These are phyloP conservation scores for Didymella pomorum DNA, from an alignment of 2,329 filamentous ascomycete genomes.

Conservation along the genomic window DNA sequence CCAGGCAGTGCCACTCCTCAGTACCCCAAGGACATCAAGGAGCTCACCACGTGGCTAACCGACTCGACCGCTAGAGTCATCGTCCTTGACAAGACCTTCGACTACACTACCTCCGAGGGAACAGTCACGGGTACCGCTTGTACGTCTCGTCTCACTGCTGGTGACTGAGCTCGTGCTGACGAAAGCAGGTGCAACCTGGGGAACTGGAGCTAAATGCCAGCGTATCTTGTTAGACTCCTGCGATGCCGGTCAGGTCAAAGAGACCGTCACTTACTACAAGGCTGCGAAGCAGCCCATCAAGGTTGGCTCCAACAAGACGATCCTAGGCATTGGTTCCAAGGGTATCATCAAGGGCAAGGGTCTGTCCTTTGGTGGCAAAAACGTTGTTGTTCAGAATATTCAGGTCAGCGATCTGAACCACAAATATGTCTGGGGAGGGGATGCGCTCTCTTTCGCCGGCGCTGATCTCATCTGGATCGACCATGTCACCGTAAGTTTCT, in stretches of 20 bases:
- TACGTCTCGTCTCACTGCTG: not conserved
- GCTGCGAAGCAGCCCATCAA: slow-evolving; percentile 38
- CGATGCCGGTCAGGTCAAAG: slow-evolving; percentile 7
- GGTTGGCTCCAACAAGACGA: slow-evolving; percentile 52
- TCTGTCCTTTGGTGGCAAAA: slow-evolving; percentile 45
- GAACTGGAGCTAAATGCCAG: slow-evolving; percentile 24
- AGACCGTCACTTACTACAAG: slow-evolving; percentile 42
- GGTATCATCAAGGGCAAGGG: slow-evolving; percentile 54
- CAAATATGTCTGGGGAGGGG: slow-evolving; percentile 50
- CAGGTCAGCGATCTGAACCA: slow-evolving; percentile 48
- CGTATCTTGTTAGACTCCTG: slow-evolving; percentile 33
- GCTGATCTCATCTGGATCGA: slow-evolving; percentile 47
- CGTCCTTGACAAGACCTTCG: slow-evolving; percentile 42
- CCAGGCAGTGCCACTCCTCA: slow-evolving; percentile 20
- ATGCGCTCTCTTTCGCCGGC: slow-evolving; percentile 45
- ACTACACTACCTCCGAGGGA: slow-evolving; percentile 35
- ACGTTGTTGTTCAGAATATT: slow-evolving; percentile 52
- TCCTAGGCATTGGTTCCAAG: slow-evolving; percentile 51
- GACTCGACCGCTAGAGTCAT: slow-evolving; percentile 47
- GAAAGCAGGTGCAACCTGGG: slow-evolving; percentile 21
- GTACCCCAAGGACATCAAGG: slow-evolving; percentile 18
- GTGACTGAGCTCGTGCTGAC: not conserved
- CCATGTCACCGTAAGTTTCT: slow-evolving; percentile 23
- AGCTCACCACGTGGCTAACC: slow-evolving; percentile 34
- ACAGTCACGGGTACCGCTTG: slow-evolving; percentile 26